Evolutionary conservation across 2,329 filamentous ascomycete species (phyloP), one percentile per base, ranked within the genome.

Genomic region (Penicillium griseofulvum): DNA sequence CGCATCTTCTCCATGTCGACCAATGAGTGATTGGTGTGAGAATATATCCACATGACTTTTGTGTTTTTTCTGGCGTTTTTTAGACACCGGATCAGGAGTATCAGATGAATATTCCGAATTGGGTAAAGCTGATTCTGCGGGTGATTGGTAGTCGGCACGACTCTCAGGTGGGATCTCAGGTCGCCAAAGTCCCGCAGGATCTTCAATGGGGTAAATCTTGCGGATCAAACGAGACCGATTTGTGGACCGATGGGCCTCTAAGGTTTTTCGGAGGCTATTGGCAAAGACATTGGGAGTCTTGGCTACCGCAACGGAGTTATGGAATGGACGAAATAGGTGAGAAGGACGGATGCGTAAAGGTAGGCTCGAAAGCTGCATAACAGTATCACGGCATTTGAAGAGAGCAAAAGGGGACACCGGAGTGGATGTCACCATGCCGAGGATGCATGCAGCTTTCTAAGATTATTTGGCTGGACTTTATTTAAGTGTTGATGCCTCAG

Each of bases 171-270:
- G 52, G 9, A 63, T 57, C n/a, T 57, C 54, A 11, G 64, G 60
- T 22, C 56, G 60, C 49, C 54, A 55, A 17, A 64, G 57, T n/a
- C 56, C 55, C 9, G 58, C 36, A 3, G 57, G 52, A 31, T 55
- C 59, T 45, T 52, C 45, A 17, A 52, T 56, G 26, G 55, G 43
- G 26, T 61, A 56, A 22, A 72, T 56, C 57, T 68, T 72, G 49
- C 73, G 72, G 43, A 76, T 63, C 34, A 75, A 48, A 26, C 65
- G 64, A 34, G 67, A 67, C 43, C 70, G 68, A 58, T 78, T 78
- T 11, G 65, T 63, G 12, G 61, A 59, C 38, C 75, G 73, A 59
- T 78, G 76, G 24, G 74, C 74, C 52, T 75, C 71, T 31, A 78
- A 66, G 6, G 76, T 78, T 52, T 69, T 71, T 29, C 61, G 59